phyloP scores from a whole-genome alignment of 2,329 filamentous ascomycete species.

The Aspergillus glaucus region DNA sequence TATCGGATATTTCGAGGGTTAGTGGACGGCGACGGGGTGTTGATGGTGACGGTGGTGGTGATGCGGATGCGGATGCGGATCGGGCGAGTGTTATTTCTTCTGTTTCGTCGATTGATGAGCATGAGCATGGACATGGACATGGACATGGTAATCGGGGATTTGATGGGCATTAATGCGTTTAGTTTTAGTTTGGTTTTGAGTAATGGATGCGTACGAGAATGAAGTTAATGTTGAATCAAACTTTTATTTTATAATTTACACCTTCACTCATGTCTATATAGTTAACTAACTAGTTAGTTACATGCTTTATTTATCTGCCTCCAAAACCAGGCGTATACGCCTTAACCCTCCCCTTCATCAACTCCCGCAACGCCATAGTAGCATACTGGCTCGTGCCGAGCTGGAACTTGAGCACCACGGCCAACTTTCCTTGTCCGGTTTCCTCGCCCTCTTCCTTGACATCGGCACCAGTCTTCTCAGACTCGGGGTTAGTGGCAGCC shows the following conservation, averaged over 20 bases:
- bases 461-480: conserved; percentile 7
- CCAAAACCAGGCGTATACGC: conserved; percentile 59
- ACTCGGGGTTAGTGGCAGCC: conserved; percentile 45
- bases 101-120: conserved; percentile 24
- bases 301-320: conserved; percentile 29
- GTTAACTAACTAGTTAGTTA: conserved; percentile 6
- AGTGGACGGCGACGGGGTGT: conserved; percentile 4
- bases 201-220: no score
- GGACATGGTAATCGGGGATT: not conserved
- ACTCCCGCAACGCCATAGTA: conserved; percentile 72
- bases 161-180: not conserved
- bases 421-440: conserved; percentile 47
- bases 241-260: not conserved
- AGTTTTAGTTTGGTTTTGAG: not conserved
- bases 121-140: not conserved
- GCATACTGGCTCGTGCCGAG: conserved; percentile 76
- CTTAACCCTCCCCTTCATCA: conserved; percentile 63
- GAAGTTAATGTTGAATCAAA: not conserved
- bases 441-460: not conserved
- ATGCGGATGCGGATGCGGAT: no score
- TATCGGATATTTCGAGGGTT: conserved; percentile 22
- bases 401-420: conserved; percentile 66
- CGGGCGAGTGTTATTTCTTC: conserved; percentile 24
- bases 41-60: conserved; percentile 5
- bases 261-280: conserved; percentile 9